phyloP scores from a whole-genome alignment of 768 basidiomycete species.

The Termitomyces sp. region DNA sequence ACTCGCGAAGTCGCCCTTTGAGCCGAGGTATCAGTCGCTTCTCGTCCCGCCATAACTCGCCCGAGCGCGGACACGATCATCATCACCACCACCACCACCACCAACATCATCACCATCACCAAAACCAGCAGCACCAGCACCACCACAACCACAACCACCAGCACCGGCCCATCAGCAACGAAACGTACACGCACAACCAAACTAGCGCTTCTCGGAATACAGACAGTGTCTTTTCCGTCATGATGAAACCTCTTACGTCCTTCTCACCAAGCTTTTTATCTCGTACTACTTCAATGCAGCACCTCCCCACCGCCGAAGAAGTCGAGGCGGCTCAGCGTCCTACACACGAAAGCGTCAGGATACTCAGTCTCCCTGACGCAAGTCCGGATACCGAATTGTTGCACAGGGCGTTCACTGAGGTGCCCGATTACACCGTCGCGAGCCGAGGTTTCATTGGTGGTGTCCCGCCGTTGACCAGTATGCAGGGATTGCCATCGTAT shows the following conservation, averaged over 20 bases:
- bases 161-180: conserved; percentile 21
- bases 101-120: conserved; percentile 11
- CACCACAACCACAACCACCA: conserved; percentile 6
- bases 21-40: conserved; percentile 14
- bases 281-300: conserved; percentile 4
- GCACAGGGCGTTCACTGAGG: conserved; percentile 64
- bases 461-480: conserved; percentile 75
- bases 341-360: conserved; percentile 8
- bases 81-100: background rate
- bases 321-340: conserved; percentile 12
- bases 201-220: conserved; percentile 45
- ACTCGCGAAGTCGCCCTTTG: conserved; percentile 15
- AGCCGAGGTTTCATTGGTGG: conserved; percentile 87
- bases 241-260: conserved; percentile 59
- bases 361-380: conserved; percentile 11
- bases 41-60: conserved; percentile 49
- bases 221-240: conserved; percentile 47
- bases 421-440: conserved; percentile 84
- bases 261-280: conserved; percentile 36
- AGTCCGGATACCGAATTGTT: conserved; percentile 30
- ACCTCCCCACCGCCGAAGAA: background rate
- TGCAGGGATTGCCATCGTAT: conserved; percentile 81
- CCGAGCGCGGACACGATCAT: conserved; percentile 35
- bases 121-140: no score
- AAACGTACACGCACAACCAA: conserved; percentile 46